Base-by-base conservation (phyloP, 129 eudicot species). In the Flaveria brownii region DNA sequence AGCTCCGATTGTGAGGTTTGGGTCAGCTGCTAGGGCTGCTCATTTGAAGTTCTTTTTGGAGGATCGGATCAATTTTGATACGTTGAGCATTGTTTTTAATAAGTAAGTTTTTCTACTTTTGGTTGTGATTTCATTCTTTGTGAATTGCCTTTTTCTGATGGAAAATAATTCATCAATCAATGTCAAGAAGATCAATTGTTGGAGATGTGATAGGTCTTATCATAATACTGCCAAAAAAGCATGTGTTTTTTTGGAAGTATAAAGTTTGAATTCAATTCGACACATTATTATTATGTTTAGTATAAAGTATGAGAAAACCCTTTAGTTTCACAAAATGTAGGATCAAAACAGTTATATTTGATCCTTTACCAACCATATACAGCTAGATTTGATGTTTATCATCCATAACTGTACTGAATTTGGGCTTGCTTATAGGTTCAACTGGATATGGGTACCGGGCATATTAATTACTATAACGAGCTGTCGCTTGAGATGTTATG, bases 1-100 rank as follows among this genome's bases (percentile, higher is more conserved):
- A 68, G 89, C 89, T 42, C 89, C 89, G 1, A 86, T 85, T 33
- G 89, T 85, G 13, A 71, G 89, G 74, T 85, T 85, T 71, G 73
- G 64, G 13, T 56, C 80, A 6, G 89, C 82, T 0, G 85, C 80
- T 1, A 82, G 89, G 51, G 86, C 86, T 49, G 79, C 89, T 0
- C 67, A 62, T 26, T 77, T 85, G 30, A 85, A 82, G 74, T 79
- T 82, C 60, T 85, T 82, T 65, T 71, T 85, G 84, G 89, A 85
- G 66, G 89, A 85, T 65, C 71, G 82, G 6, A 65, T 78, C 72
- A 85, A 85, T 72, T 85, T 82, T 16, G 89, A 85, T 62, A 82
- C 84, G 4, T 83, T 85, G 62, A 76, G 84, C 64, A 54, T 85
- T 16, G 74, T 85, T 68, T 85, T 85, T 28, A 82, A 82, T 30